phyloP scores from a whole-genome alignment of 1,139 yeast species.

The Saccharomyces hybrid region DNA sequence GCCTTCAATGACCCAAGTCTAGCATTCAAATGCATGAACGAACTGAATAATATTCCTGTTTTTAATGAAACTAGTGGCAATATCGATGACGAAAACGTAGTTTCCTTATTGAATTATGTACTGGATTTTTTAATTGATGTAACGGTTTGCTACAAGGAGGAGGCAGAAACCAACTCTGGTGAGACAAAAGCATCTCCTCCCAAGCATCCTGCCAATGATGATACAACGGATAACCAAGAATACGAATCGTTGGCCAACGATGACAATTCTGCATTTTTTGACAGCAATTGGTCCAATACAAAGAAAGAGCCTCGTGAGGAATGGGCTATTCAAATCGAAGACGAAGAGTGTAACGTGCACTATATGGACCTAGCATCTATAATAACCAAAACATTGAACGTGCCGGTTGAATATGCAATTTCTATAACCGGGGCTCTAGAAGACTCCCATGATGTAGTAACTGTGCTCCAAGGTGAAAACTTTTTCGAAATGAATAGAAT shows the following conservation, averaged over 20 bases:
- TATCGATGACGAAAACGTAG: constrained; percentile 33
- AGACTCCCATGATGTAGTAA: constrained; percentile 17
- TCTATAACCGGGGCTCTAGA: constrained; percentile 18
- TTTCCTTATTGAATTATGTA: constrained; percentile 43
- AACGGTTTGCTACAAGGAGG: constrained; percentile 30
- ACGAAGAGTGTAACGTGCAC: constrained; percentile 23
- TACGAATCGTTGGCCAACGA: constrained; percentile 6
- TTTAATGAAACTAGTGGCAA: constrained; percentile 31
- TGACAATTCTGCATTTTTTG: background rate
- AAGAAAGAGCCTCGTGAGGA: constrained; percentile 4
- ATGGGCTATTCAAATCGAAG: constrained; percentile 26
- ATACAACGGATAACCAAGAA: background rate
- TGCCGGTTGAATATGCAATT: constrained; percentile 25
- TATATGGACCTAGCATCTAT: constrained; percentile 23
- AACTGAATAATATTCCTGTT: constrained; percentile 42
- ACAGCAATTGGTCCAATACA: constrained; percentile 5
- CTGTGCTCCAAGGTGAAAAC: constrained; percentile 19
- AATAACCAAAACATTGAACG: constrained; percentile 19
- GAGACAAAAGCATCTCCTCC: constrained; percentile 9
- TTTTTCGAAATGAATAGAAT: constrained; percentile 15
- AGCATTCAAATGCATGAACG: constrained; percentile 41
- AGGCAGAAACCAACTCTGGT: constrained; percentile 1
- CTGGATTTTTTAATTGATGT: constrained; percentile 76
- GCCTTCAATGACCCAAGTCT: constrained; percentile 36
- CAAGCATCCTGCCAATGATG: background rate